Evolutionary conservation across 2,329 filamentous ascomycete genomes (phyloP).

Genomic region (Akanthomyces uredinophilus): DNA sequence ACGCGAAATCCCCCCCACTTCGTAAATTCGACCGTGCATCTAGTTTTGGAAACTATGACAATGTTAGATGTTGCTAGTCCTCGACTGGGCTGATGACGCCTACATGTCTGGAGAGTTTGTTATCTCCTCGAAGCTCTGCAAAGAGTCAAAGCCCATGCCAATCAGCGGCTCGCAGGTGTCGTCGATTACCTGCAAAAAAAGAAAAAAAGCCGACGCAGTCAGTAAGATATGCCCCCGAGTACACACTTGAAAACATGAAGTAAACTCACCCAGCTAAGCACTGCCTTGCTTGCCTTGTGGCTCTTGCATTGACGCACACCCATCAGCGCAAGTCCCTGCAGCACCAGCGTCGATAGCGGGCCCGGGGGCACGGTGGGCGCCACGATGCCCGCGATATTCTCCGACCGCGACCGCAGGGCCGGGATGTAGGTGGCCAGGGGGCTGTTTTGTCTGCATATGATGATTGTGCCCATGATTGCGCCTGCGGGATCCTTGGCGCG

Average conservation of each 20-base stretch:
- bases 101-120: constrained; percentile 55
- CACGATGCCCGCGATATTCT: constrained; percentile 67
- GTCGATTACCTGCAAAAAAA: constrained; percentile 53
- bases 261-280: constrained; percentile 72
- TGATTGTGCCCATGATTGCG: constrained; percentile 70
- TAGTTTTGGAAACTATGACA: constrained; percentile 13
- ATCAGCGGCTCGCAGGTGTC: constrained; percentile 68
- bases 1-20: not conserved
- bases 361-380: constrained; percentile 70
- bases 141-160: constrained; percentile 73
- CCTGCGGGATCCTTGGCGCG: constrained; percentile 66
- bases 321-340: constrained; percentile 74
- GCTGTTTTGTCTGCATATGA: constrained; percentile 70
- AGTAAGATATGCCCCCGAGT: not conserved
- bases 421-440: constrained; percentile 66
- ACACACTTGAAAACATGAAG: not conserved
- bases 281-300: constrained; percentile 65
- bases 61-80: not conserved
- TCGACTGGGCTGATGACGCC: constrained; percentile 18
- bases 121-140: constrained; percentile 79
- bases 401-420: constrained; percentile 54
- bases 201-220: not conserved
- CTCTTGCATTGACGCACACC: constrained; percentile 78
- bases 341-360: constrained; percentile 62
- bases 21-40: not conserved